Evolutionary conservation across 1,284 basidiomycete species (phyloP), one percentile per base, ranked within the genome.

Genomic region (Sutorius eximius): DNA sequence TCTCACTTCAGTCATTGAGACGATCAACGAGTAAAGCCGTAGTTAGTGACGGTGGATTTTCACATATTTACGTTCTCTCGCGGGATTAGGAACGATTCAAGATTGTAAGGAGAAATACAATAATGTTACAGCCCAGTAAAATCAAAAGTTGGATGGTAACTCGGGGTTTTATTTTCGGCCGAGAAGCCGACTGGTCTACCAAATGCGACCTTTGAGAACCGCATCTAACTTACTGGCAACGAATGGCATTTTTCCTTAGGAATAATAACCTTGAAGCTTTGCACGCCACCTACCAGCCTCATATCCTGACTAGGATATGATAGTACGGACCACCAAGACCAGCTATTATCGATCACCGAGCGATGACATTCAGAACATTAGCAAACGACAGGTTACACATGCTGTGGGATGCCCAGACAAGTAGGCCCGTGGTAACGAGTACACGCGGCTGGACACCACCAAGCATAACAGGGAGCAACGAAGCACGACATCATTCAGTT

Each of bases 41-140:
- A n/a, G n/a, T n/a, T n/a, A n/a, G n/a, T n/a, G n/a, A n/a, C n/a
- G n/a, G n/a, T n/a, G n/a, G n/a, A n/a, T n/a, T n/a, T n/a, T n/a
- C n/a, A n/a, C n/a, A n/a, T n/a, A n/a, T n/a, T n/a, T n/a, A n/a
- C n/a, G n/a, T n/a, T n/a, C n/a, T n/a, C n/a, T n/a, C n/a, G n/a
- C n/a, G n/a, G 16, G 15, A 50, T 50, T 38, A 50, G 3, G 3
- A 5, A 38, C 51, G 3, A 40, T 46, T 34, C 15, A 3, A 37
- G 16, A 37, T 3, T 22, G n/a, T 8, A 40, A 55, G 18, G 13
- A n/a, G 18, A 16, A 43, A 46, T 58, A 58, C 57, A 59, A 41
- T 49, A 45, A 49, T 47, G 30, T 48, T 56, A 62, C 54, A 56
- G 40, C 44, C 22, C 0, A 2, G 6, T 27, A n/a, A 20, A 42